These are phyloP conservation scores for Penicillium desertorum DNA, from an alignment of 495 filamentous ascomycete genomes.

Conservation along the genomic window DNA sequence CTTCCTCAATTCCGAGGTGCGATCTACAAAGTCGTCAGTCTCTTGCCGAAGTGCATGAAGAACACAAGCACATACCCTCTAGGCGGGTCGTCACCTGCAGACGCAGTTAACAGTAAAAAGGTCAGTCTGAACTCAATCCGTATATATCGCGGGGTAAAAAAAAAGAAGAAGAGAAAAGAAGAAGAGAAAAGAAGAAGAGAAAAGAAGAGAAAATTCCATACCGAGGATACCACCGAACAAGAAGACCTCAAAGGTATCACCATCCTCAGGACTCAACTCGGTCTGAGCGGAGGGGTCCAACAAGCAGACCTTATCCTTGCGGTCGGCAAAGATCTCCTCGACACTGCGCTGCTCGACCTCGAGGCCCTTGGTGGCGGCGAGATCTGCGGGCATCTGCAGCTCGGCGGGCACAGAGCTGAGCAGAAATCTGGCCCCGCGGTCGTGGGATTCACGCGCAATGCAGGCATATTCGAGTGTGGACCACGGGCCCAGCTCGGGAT, in stretches of 20 bases:
- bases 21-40: constrained; percentile 56
- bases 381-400: constrained; percentile 63
- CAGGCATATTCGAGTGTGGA: constrained; percentile 85
- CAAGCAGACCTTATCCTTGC: constrained; percentile 74
- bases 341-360: constrained; percentile 69
- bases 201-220: constrained; percentile 39
- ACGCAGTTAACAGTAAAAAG: background rate
- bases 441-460: constrained; percentile 77
- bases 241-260: constrained; percentile 80
- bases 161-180: background rate
- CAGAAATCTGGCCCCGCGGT: constrained; percentile 66
- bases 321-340: constrained; percentile 69
- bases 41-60: background rate
- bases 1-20: constrained; percentile 86
- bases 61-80: constrained; percentile 67
- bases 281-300: constrained; percentile 79
- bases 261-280: constrained; percentile 82
- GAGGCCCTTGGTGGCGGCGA: constrained; percentile 60
- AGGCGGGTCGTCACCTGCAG: constrained; percentile 86
- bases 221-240: constrained; percentile 95
- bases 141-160: background rate
- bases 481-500: constrained; percentile 92
- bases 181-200: constrained; percentile 5
- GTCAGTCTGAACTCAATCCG: constrained; percentile 19
- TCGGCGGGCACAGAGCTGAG: constrained; percentile 76